Evolutionary conservation across 768 basidiomycete genomes (phyloP), one percentile per base, ranked within the genome.

Genomic region (Auricularia heimuer): DNA sequence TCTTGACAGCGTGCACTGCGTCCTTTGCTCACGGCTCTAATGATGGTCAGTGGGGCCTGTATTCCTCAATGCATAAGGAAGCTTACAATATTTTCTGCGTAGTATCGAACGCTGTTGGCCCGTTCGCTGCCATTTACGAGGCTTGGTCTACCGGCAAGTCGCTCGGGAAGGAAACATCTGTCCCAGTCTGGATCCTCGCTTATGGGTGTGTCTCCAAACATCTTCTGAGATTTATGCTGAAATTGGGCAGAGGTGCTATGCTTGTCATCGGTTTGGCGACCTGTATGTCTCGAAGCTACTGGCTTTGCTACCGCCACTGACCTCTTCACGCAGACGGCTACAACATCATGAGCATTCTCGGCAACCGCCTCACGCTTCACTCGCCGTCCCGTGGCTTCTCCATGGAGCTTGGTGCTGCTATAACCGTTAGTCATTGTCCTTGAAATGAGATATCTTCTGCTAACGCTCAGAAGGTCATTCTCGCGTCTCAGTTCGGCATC

Each of bases 21-120:
- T 77, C 76, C 3, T 78, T 79, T 68, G 78, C 78, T 3, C 78
- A 79, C 70, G 78, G 78, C 16, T 71, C 77, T 67, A 79, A 79
- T 72, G 78, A 78, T 64, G 47, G 47, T 51, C 67, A 76, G 47
- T 51, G 16, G 18, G 1, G 47, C 44, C 44, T 45, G 47, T 51
- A 2, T 18, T 51, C 47, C 16, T 18, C 21, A 1, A 51, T 12
- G 11, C 11, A 51, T 51, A 68, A 74, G 63, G 73, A 74, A 47
- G 35, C 29, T 42, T 14, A 51, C 16, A 18, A 51, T 18, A 16
- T 6, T 42, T 7, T 42, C 39, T 29, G 29, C 39, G 8, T 12
- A 51, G 60, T 68, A 18, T 35, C 66, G n/a, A 67, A 67, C 64
- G 68, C 64, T 21, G 44, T 67, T 14, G 62, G 45, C 3, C 64